Percentiles rank a stretch among this genome's conserved stretches.
phyloP scores from a whole-genome alignment of 2,329 filamentous ascomycete species.

The Microsporum ferrugineum region DNA sequence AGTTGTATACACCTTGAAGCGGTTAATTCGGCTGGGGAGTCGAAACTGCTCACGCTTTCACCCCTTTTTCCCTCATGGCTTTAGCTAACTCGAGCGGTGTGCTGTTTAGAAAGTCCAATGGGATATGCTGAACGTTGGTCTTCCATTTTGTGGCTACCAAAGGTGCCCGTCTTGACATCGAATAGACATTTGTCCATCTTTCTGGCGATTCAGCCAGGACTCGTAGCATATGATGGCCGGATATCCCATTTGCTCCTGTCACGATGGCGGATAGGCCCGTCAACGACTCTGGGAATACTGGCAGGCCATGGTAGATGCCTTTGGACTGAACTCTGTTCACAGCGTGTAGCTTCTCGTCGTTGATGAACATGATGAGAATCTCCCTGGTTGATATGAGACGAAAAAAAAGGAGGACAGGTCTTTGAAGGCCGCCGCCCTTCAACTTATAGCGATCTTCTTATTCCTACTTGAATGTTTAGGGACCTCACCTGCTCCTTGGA shows the following conservation, averaged over 20 bases:
- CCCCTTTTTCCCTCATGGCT: constrained; percentile 17
- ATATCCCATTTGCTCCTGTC: constrained; percentile 45
- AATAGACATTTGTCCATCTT: constrained; percentile 44
- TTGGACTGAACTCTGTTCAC: constrained; percentile 11
- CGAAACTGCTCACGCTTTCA: constrained; percentile 16
- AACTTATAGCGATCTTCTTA: too few relatives aligned
- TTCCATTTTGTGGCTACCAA: constrained; percentile 28
- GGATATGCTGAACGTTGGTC: constrained; percentile 33
- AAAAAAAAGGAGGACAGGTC: too few relatives aligned
- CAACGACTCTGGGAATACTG: constrained; percentile 33
- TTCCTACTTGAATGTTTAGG: too few relatives aligned
- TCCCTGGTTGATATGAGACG: too few relatives aligned
- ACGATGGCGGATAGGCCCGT: constrained; percentile 41
- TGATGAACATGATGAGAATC: not conserved
- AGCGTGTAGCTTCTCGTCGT: not conserved
- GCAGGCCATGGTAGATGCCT: constrained; percentile 42
- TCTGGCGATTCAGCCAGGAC: constrained; percentile 37
- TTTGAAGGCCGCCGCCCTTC: too few relatives aligned
- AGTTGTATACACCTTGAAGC: not conserved
- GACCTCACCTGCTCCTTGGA: not conserved
- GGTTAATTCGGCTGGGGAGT: not conserved
- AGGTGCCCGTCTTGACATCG: constrained; percentile 38
- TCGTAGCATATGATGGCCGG: constrained; percentile 41
- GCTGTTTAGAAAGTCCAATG: constrained; percentile 26
- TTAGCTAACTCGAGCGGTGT: constrained; percentile 22